Percentiles rank a stretch among this genome's conserved stretches.
These are phyloP conservation scores for Lepidium sativum DNA, from an alignment of 345 rosid genomes.

Conservation along the genomic window DNA sequence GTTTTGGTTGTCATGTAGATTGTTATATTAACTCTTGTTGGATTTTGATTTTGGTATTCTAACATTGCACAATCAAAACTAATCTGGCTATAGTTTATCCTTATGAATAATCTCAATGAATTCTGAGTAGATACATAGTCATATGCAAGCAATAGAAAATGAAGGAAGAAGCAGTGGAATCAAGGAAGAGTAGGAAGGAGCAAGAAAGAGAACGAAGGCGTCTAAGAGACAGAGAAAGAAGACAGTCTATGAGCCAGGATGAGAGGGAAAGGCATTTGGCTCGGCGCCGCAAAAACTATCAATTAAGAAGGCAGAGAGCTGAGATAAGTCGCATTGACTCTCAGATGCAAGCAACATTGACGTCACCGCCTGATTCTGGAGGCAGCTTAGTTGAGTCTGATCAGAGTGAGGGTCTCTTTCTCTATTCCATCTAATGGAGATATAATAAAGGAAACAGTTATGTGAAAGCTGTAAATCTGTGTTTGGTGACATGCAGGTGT, in stretches of 20 bases:
- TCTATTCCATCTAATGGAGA: not conserved
- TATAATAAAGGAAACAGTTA: too few species aligned
- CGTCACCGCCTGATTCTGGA: constrained; percentile 28
- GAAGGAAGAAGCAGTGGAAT: constrained; percentile 27
- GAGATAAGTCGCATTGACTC: constrained; percentile 33
- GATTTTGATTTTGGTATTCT: not conserved
- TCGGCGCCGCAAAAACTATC: constrained; percentile 80
- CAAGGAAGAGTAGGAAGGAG: constrained; percentile 48
- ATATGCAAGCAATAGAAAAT: not conserved
- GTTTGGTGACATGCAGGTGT: constrained; percentile 34
- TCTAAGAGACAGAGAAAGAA: constrained; percentile 68
- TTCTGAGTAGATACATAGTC: not conserved
- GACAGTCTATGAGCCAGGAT: constrained; percentile 80
- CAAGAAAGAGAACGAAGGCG: constrained; percentile 82
- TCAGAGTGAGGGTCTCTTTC: constrained; percentile 35
- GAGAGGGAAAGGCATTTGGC: constrained; percentile 91
- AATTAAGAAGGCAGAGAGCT: constrained; percentile 63
- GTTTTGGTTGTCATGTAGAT: not conserved
- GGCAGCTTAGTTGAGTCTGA: constrained; percentile 15
- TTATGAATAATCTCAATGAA: not conserved
- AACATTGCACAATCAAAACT: not conserved
- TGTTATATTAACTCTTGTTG: not conserved
- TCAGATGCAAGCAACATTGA: constrained; percentile 22
- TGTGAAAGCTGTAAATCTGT: too few species aligned
- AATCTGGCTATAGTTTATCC: not conserved